Conservation (phyloP, 2,329 filamentous ascomycete species). For the Paecilomyces niveus region DNA sequence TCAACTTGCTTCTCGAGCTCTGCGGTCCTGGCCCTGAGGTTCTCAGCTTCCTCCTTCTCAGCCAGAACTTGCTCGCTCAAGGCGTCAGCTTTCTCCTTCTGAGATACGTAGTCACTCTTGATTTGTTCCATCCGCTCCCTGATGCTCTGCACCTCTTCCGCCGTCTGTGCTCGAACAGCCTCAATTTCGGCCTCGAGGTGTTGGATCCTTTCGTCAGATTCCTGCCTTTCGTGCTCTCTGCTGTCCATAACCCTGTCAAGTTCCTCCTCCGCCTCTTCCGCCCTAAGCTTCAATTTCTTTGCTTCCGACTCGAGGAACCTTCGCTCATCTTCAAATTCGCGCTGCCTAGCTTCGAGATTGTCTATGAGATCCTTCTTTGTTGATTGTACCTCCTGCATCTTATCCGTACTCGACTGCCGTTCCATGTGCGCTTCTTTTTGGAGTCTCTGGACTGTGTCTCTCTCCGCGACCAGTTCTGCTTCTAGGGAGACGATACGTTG, state of each 20-base stretch:
- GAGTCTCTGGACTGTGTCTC: slow-evolving; percentile 57
- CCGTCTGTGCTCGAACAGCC: slow-evolving; percentile 43
- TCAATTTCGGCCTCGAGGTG: slow-evolving; percentile 66
- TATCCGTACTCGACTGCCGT: slow-evolving; percentile 55
- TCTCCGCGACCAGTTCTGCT: slow-evolving; percentile 67
- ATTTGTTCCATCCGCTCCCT: slow-evolving; percentile 49
- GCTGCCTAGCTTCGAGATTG: slow-evolving; percentile 88
- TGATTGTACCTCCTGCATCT: slow-evolving; percentile 76
- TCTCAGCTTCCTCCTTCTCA: slow-evolving; percentile 44
- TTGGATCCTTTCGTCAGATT: slow-evolving; percentile 61
- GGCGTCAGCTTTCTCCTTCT: slow-evolving; percentile 54
- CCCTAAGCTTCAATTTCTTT: slow-evolving; percentile 62
- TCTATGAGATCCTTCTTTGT: slow-evolving; percentile 91
- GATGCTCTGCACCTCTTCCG: slow-evolving; percentile 34
- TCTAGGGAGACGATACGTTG: slow-evolving; percentile 64
- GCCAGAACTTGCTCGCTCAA: slow-evolving; percentile 52
- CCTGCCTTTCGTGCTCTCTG: slow-evolving; percentile 70
- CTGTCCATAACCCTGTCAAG: slow-evolving; percentile 78
- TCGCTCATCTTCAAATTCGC: slow-evolving; percentile 79
- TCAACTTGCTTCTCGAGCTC: slow-evolving; percentile 46
- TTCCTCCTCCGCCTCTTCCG: slow-evolving; percentile 89
- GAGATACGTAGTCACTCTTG: slow-evolving; percentile 50
- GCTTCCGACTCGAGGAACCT: slow-evolving; percentile 77
- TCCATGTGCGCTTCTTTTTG: slow-evolving; percentile 62
- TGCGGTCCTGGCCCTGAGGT: slow-evolving; percentile 34